Conservation (phyloP, 148 eudicot genomes). For the Diospyros kaki region DNA sequence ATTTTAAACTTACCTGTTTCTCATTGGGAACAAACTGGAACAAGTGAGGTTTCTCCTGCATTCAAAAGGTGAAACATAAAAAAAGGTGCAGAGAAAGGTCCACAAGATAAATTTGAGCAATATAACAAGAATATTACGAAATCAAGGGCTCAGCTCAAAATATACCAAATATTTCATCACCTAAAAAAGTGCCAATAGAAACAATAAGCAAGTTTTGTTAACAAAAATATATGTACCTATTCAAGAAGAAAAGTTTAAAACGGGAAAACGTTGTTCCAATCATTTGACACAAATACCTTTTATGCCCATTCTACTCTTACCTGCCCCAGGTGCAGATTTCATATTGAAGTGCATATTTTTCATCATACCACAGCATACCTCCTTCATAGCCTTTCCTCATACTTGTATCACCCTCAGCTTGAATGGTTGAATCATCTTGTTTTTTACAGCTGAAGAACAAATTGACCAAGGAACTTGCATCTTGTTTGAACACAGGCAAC, state of each 20-base stretch:
- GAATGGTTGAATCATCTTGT: neutral
- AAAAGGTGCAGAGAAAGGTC: neutral
- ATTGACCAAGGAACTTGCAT: neutral
- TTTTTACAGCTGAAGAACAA: neutral
- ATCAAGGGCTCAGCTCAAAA: neutral
- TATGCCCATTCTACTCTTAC: neutral
- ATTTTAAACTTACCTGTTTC: conserved; percentile 51
- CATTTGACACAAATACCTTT: neutral
- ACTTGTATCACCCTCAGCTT: neutral
- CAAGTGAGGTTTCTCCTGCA: conserved; percentile 89
- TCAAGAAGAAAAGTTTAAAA: neutral
- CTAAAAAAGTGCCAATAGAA: neutral
- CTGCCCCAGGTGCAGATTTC: neutral
- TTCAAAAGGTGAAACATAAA: neutral
- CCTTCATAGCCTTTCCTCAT: neutral
- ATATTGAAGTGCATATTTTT: neutral
- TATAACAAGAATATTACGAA: neutral
- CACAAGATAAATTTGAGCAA: neutral
- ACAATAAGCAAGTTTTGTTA: neutral
- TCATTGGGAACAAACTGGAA: conserved; percentile 89
- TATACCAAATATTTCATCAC: neutral
- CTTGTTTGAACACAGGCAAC: neutral
- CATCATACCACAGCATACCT: neutral
- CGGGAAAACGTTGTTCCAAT: neutral
- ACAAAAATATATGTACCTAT: neutral